Conservation (phyloP, 2,329 filamentous ascomycete species). For the Elsinoe batatas region DNA sequence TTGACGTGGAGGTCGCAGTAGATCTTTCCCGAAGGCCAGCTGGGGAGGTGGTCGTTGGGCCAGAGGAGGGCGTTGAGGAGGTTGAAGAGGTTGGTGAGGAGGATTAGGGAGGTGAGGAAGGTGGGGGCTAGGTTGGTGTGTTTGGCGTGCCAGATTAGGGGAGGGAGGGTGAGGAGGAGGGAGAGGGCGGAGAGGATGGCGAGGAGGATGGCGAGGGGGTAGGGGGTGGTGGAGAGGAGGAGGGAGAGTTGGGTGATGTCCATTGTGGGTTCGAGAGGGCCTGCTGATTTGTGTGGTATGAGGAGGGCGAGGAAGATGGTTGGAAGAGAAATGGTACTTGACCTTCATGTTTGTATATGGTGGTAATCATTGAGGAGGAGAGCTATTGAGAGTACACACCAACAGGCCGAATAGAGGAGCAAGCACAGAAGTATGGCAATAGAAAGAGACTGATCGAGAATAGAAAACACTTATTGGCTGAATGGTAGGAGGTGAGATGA, state of each 20-base stretch:
- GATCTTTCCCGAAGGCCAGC: conserved; percentile 49
- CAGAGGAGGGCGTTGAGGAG: conserved; percentile 56
- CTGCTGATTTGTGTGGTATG: not conserved
- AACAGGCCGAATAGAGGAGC: not conserved
- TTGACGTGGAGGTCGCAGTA: conserved; percentile 58
- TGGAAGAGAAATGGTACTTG: not conserved
- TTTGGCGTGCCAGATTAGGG: conserved; percentile 50
- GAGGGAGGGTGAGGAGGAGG: conserved; percentile 45
- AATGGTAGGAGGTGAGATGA: not conserved
- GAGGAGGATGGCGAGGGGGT: conserved; percentile 33
- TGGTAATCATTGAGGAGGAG: not conserved
- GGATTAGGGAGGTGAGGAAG: conserved; percentile 46
- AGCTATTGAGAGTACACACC: conserved; percentile 3
- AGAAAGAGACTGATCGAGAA: not conserved
- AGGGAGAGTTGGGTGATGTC: not conserved
- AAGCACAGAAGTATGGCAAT: not conserved
- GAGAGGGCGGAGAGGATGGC: conserved; percentile 42
- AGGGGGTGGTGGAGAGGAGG: conserved; percentile 16
- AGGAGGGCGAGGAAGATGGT: not conserved
- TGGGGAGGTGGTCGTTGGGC: conserved; percentile 45
- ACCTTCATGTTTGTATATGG: not conserved
- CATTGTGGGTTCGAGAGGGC: not conserved
- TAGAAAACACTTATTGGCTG: not conserved
- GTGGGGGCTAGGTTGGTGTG: conserved; percentile 52
- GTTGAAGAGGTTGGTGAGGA: conserved; percentile 47